These are phyloP conservation scores for Endocalyx cinctus DNA, from an alignment of 2,329 filamentous ascomycete species.

Conservation along the genomic window DNA sequence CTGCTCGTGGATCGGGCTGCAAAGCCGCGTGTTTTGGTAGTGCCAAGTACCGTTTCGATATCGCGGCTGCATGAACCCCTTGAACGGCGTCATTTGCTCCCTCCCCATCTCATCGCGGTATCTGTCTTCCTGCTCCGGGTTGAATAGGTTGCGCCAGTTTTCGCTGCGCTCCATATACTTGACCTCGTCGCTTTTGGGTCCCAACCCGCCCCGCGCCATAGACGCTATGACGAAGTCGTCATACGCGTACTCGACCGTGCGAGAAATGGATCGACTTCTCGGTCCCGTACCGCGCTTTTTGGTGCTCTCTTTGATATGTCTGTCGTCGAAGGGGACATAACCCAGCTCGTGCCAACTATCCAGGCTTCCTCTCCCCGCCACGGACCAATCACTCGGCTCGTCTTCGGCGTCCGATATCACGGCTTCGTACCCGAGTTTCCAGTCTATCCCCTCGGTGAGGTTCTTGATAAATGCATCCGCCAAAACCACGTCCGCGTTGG, in stretches of 20 bases:
- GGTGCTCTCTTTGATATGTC: too few species aligned
- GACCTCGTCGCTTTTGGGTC: slow-evolving; percentile 44
- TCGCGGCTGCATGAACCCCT: slow-evolving; percentile 67
- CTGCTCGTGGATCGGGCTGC: slow-evolving; percentile 47
- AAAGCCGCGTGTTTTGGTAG: slow-evolving; percentile 62
- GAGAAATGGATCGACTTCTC: slow-evolving; percentile 63
- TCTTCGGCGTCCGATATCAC: slow-evolving; percentile 67
- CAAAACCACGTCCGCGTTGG: slow-evolving; percentile 69
- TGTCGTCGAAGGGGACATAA: slow-evolving; percentile 69
- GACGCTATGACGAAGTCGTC: slow-evolving; percentile 68
- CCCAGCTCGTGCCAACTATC: slow-evolving; percentile 64
- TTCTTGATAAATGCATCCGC: slow-evolving; percentile 68
- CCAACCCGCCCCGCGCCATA: slow-evolving; percentile 57
- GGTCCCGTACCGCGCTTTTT: slow-evolving; percentile 61
- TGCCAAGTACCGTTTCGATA: slow-evolving; percentile 62
- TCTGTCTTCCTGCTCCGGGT: slow-evolving; percentile 34
- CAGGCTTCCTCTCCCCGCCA: slow-evolving; percentile 67
- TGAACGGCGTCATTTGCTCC: slow-evolving; percentile 47
- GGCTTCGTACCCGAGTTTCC: slow-evolving; percentile 67
- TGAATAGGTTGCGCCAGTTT: slow-evolving; percentile 69
- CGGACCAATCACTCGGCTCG: slow-evolving; percentile 63
- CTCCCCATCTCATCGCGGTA: slow-evolving; percentile 14
- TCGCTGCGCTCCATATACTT: slow-evolving; percentile 59
- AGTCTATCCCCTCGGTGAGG: slow-evolving; percentile 59
- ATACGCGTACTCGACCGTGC: slow-evolving; percentile 77